These are phyloP conservation scores for Helicostylum pulchrum DNA, from an alignment of 192 early-diverging fungal genomes.

Conservation along the genomic window DNA sequence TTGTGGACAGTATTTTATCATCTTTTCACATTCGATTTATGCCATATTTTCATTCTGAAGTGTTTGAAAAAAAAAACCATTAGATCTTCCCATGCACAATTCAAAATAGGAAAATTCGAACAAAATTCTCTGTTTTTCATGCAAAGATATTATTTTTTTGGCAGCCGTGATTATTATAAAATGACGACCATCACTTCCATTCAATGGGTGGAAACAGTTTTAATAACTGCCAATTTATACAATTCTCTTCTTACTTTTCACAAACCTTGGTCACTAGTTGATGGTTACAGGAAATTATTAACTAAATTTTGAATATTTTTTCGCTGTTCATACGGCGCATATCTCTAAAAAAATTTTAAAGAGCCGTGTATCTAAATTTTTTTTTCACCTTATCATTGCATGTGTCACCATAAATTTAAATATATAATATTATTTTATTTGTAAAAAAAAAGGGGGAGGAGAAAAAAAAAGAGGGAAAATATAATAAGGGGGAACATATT, in stretches of 20 bases:
- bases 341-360: too few relatives aligned
- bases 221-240: constrained; percentile 26
- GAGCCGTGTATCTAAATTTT: too few relatives aligned
- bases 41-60: constrained; percentile 10
- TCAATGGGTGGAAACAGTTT: constrained; percentile 29
- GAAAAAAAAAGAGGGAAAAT: not conserved
- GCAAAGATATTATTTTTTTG: constrained; percentile 28
- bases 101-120: constrained; percentile 29
- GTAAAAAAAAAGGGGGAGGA: too few relatives aligned
- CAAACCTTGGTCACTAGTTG: constrained; percentile 33
- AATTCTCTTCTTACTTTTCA: constrained; percentile 24
- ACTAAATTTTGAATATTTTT: not conserved
- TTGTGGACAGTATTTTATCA: constrained; percentile 24
- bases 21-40: constrained; percentile 15
- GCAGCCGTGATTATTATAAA: constrained; percentile 25
- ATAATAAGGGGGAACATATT: not conserved
- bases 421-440: too few relatives aligned
- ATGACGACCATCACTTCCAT: constrained; percentile 37
- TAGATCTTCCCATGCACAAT: constrained; percentile 7
- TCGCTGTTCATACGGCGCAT: too few relatives aligned
- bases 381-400: too few relatives aligned
- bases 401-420: too few relatives aligned
- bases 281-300: constrained; percentile 9
- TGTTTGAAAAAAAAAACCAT: constrained; percentile 12
- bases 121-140: constrained; percentile 34